These are phyloP conservation scores for Aspergillus cejpii DNA, from an alignment of 2,329 filamentous ascomycete genomes.

Conservation along the genomic window DNA sequence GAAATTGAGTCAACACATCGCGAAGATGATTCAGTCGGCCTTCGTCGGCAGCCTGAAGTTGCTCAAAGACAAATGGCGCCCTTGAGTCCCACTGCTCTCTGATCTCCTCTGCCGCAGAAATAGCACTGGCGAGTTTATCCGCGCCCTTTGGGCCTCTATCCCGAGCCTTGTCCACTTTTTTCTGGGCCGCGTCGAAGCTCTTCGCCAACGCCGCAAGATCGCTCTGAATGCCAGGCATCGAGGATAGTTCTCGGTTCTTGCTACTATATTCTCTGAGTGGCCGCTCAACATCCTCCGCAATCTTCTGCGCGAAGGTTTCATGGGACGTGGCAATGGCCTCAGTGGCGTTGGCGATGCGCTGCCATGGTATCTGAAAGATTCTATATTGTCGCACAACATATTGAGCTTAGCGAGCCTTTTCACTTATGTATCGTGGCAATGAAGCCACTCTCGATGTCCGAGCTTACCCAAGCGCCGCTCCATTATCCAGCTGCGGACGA, in stretches of 20 bases:
- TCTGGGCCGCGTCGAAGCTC: constrained; percentile 76
- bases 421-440: not conserved
- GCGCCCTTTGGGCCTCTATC: constrained; percentile 68
- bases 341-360: constrained; percentile 72
- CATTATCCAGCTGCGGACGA: constrained; percentile 65
- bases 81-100: constrained; percentile 85
- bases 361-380: constrained; percentile 85
- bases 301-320: constrained; percentile 67
- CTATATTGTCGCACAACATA: constrained; percentile 44
- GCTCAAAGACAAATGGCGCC: constrained; percentile 90
- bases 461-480: constrained; percentile 77
- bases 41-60: constrained; percentile 84
- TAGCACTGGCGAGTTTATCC: constrained; percentile 69
- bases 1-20: constrained; percentile 83
- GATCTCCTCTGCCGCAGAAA: constrained; percentile 67
- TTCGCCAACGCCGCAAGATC: constrained; percentile 76
- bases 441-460: not conserved
- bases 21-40: constrained; percentile 80
- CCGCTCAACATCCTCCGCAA: constrained; percentile 81
- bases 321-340: constrained; percentile 79
- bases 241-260: constrained; percentile 67
- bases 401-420: constrained; percentile 3
- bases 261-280: constrained; percentile 70
- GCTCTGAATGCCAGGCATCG: constrained; percentile 70
- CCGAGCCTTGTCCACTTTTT: constrained; percentile 75